Percentiles rank a stretch among this genome's conserved stretches.
phyloP scores from a whole-genome alignment of 2,329 filamentous ascomycete genomes.

The Clarireedia sp. region DNA sequence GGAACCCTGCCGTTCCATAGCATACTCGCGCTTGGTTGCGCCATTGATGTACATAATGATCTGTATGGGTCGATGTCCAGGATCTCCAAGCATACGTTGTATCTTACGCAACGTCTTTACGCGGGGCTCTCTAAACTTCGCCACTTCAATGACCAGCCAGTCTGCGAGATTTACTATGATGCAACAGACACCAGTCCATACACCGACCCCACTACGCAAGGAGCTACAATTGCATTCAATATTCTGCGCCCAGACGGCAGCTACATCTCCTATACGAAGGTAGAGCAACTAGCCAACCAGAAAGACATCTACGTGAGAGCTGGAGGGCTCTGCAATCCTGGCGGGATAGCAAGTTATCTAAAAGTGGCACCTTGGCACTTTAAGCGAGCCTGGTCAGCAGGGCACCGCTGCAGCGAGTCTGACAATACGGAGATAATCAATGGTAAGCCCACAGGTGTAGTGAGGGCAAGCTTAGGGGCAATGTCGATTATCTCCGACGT shows the following conservation, averaged over 20 bases:
- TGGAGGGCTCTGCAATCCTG: slow-evolving; percentile 85
- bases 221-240: slow-evolving; percentile 80
- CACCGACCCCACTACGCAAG: slow-evolving; percentile 34
- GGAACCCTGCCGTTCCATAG: slow-evolving; percentile 85
- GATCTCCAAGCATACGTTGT: slow-evolving; percentile 63
- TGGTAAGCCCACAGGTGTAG: slow-evolving; percentile 79
- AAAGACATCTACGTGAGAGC: slow-evolving; percentile 77
- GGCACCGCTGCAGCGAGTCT: slow-evolving; percentile 77
- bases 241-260: slow-evolving; percentile 58
- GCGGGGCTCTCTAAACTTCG: slow-evolving; percentile 47
- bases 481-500: slow-evolving; percentile 79
- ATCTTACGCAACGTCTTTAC: slow-evolving; percentile 52
- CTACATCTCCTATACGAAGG: slow-evolving; percentile 71
- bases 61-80: slow-evolving; percentile 64
- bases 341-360: slow-evolving; percentile 67
- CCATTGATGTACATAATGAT: slow-evolving; percentile 58
- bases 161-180: slow-evolving; percentile 27
- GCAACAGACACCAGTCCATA: slow-evolving; percentile 27
- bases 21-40: slow-evolving; percentile 72
- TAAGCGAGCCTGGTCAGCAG: slow-evolving; percentile 72
- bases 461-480: slow-evolving; percentile 77
- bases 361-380: slow-evolving; percentile 71
- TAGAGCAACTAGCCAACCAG: slow-evolving; percentile 77
- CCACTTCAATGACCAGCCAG: slow-evolving; percentile 52
- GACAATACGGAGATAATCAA: slow-evolving; percentile 59